These are phyloP conservation scores for Prunus yedoensis DNA, from an alignment of 331 rosid genomes.

Conservation along the genomic window DNA sequence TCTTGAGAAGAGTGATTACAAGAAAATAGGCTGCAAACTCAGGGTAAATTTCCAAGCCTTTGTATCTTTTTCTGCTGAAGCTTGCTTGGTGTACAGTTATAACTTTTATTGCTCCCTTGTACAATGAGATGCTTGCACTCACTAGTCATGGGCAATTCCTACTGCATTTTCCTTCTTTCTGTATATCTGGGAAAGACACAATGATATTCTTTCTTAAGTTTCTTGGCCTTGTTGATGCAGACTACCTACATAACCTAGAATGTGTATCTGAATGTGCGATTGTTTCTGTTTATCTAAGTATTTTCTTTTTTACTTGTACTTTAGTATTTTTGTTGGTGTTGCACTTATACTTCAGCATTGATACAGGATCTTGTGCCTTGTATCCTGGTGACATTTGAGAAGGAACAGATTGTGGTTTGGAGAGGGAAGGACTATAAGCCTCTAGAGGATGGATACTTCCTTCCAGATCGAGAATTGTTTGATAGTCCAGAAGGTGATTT, in stretches of 20 bases:
- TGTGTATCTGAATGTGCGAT: background rate
- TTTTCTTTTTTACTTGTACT: background rate
- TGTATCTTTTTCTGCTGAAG: background rate
- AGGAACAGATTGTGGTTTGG: conserved; percentile 86
- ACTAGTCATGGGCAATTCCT: background rate
- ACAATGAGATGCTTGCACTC: background rate
- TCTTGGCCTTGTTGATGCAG: background rate
- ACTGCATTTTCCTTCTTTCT: background rate
- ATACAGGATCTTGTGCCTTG: conserved; percentile 90
- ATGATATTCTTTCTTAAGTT: background rate
- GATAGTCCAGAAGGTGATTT: conserved; percentile 34
- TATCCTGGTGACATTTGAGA: conserved; percentile 81
- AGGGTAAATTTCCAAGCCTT: conserved; percentile 40
- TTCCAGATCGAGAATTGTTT: conserved; percentile 45
- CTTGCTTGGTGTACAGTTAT: background rate
- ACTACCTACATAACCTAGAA: background rate
- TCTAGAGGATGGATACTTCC: conserved; percentile 37
- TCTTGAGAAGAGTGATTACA: conserved; percentile 89
- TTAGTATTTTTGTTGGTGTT: too few relatives aligned
- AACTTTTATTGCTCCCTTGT: background rate
- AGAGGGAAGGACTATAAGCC: conserved; percentile 69
- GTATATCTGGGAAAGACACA: background rate
- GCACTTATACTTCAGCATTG: conserved; percentile 3
- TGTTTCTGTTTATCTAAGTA: conserved; percentile 5
- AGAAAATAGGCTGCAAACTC: conserved; percentile 93